phyloP scores from a whole-genome alignment of 176 grass and related monocot species.

The Typha latifolia region DNA sequence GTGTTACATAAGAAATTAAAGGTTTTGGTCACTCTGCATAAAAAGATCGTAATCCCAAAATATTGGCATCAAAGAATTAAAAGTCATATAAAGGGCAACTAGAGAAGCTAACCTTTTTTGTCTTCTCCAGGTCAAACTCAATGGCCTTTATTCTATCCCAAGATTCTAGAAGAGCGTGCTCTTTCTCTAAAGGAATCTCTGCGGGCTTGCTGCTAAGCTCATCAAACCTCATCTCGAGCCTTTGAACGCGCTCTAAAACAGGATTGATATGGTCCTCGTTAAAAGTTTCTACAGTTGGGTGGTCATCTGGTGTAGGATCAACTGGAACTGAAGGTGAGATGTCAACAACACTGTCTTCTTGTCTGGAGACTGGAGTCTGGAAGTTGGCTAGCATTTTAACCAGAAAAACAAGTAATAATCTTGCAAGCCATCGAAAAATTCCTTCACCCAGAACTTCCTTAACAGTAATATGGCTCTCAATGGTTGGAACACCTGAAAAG shows the following conservation, averaged over 20 bases:
- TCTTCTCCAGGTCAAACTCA: constrained; percentile 94
- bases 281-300: constrained; percentile 38
- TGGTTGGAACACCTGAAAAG: constrained; percentile 10
- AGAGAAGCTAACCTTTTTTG: constrained; percentile 53
- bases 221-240: constrained; percentile 60
- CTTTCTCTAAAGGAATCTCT: constrained; percentile 63
- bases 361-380: constrained; percentile 21
- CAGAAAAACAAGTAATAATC: constrained; percentile 41
- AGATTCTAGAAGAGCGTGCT: constrained; percentile 75
- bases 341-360: constrained; percentile 14
- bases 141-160: constrained; percentile 93
- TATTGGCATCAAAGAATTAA: background rate
- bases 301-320: constrained; percentile 32
- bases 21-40: too few species aligned
- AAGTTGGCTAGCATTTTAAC: constrained; percentile 45
- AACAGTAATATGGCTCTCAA: background rate
- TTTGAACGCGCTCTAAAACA: constrained; percentile 61
- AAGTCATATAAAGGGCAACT: background rate
- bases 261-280: constrained; percentile 35
- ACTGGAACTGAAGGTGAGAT: constrained; percentile 14
- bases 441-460: constrained; percentile 21
- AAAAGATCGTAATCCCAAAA: too few species aligned
- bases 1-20: too few species aligned
- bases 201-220: constrained; percentile 53
- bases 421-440: constrained; percentile 26